phyloP scores from a whole-genome alignment of 768 basidiomycete genomes.

The Podaxis sp. region DNA sequence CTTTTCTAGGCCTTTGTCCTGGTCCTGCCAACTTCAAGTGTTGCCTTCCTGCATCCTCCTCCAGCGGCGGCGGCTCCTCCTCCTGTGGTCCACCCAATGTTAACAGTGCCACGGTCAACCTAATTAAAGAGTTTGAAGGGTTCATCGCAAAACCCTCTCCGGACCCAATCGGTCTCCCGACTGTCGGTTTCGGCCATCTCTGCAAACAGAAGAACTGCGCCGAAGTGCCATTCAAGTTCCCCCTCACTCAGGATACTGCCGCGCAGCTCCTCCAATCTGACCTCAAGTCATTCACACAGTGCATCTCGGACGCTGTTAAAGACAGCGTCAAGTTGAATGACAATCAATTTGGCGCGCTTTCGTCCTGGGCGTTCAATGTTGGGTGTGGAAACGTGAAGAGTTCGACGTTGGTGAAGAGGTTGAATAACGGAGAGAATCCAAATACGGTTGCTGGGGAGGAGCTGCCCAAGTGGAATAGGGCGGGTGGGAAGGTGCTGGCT shows the following conservation, averaged over 20 bases:
- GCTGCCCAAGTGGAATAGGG: conserved; percentile 26
- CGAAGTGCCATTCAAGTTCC: conserved; percentile 27
- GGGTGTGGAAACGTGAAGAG: conserved; percentile 22
- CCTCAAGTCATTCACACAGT: conserved; percentile 18
- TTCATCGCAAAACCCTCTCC: conserved; percentile 26
- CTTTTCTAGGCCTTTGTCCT: conserved; percentile 22
- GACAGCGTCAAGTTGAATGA: conserved; percentile 22
- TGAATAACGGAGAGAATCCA: conserved; percentile 27
- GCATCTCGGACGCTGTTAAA: conserved; percentile 21
- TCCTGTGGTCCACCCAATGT: conserved; percentile 16
- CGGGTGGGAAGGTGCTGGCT: conserved; percentile 22
- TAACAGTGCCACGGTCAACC: conserved; percentile 23
- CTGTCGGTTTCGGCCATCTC: conserved; percentile 30
- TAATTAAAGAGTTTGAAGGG: conserved; percentile 28
- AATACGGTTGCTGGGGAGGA: conserved; percentile 30
- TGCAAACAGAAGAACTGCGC: conserved; percentile 17
- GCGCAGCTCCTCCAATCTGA: conserved; percentile 25
- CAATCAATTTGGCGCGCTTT: conserved; percentile 29
- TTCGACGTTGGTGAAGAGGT: conserved; percentile 23
- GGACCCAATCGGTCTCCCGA: conserved; percentile 30
- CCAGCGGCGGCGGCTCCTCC: background rate
- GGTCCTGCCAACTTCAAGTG: conserved; percentile 23
- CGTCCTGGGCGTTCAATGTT: conserved; percentile 27
- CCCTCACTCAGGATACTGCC: conserved; percentile 25
- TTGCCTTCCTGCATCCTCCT: conserved; percentile 17